Evolutionary conservation across 164 flowering plant genomes (phyloP).

Genomic region (Protea cynaroides): DNA sequence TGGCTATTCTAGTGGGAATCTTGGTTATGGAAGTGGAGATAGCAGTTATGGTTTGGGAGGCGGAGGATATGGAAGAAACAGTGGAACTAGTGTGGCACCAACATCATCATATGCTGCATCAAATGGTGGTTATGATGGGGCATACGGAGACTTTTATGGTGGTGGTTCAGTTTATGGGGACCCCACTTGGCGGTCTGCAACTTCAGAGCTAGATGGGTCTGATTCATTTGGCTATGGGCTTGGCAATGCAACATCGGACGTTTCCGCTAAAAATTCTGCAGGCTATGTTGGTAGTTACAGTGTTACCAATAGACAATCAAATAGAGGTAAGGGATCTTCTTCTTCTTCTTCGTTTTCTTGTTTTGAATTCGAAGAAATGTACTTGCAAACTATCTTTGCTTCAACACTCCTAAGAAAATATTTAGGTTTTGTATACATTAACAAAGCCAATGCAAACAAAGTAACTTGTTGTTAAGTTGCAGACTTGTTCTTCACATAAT

Average conservation of each 20-base stretch:
- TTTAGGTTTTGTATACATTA: background rate
- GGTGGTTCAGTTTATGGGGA: conserved; percentile 58
- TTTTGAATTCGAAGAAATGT: too few species aligned
- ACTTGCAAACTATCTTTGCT: too few species aligned
- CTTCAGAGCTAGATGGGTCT: conserved; percentile 49
- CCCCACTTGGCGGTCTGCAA: conserved; percentile 58
- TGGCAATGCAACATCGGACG: conserved; percentile 43
- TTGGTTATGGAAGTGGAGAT: conserved; percentile 50
- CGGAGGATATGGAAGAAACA: conserved; percentile 56
- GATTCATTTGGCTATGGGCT: conserved; percentile 59
- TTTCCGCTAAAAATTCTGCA: conserved; percentile 39
- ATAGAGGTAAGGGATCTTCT: conserved; percentile 51
- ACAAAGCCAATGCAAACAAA: background rate
- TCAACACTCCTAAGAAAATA: background rate
- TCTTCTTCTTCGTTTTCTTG: background rate
- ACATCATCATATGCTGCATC: conserved; percentile 43
- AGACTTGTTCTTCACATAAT: background rate
- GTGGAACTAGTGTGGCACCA: conserved; percentile 26
- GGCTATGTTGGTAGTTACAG: conserved; percentile 45
- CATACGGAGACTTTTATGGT: conserved; percentile 46
- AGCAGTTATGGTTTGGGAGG: conserved; percentile 45
- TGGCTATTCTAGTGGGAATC: conserved; percentile 30
- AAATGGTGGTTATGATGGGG: conserved; percentile 45
- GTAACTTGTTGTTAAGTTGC: background rate
- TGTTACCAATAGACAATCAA: conserved; percentile 55